Evolutionary conservation across 2,329 filamentous ascomycete genomes (phyloP), one percentile per base, ranked within the genome.

Genomic region (Orbilia javanica): DNA sequence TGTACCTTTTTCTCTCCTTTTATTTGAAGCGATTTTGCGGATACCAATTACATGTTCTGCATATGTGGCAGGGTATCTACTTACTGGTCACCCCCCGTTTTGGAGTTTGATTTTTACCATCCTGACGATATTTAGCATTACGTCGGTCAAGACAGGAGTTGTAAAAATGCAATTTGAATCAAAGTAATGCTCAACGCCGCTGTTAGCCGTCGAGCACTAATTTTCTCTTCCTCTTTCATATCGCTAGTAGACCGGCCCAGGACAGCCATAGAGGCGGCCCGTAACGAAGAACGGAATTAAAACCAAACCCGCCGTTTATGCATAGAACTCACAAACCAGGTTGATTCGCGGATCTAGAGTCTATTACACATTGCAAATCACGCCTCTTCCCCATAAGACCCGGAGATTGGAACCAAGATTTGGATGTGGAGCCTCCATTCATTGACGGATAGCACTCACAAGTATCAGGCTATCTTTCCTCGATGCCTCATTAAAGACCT

Each of bases 31-130:
- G 55, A 48, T 34, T 62, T 34, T 64, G 6, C 11, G 39, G 74
- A 71, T 71, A 77, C 73, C 73, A 76, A 42, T 55, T 50, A 25
- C 44, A 48, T 48, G 44, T 62, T 50, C 52, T 44, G 55, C 64
- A 57, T 64, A 42, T 48, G 27, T 31, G 29, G 39, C 46, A 60
- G 25, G 39, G 52, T 20, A 68, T 44, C 42, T 22, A 65, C 20
- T 11, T 31, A 52, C 63, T 29, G 67, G 55, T n/a, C 42, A 55
- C 39, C 66, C 60, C 39, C 66, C 60, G 31, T 57, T 46, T 62
- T 39, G 42, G 66, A 42, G 66, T 70, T 70, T 42, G 55, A 60
- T 60, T 42, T 60, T 42, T 50, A 50, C 46, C 55, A 60, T 27
- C 4, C 18, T 20, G 20, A 7, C 42, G 34, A 60, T 60, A 34